A percentile compares a stretch with the other conserved stretches of the same genome.
These are phyloP conservation scores for Scleromitrula shiraiana DNA, from an alignment of 2,329 filamentous ascomycete species.

Conservation along the genomic window DNA sequence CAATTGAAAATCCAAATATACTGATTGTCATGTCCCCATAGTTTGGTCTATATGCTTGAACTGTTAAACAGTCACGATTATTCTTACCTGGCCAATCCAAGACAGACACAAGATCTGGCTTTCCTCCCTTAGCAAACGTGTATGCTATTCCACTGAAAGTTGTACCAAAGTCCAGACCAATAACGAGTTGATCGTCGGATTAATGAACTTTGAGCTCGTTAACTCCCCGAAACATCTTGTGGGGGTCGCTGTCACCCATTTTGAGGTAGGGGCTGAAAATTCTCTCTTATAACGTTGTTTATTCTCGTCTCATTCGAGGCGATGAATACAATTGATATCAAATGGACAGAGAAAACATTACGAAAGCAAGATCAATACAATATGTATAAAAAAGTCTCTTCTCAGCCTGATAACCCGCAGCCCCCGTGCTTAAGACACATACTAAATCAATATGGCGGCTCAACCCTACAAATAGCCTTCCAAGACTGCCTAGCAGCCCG, in stretches of 20 bases:
- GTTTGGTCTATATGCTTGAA: too few relatives aligned
- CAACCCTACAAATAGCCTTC: not conserved
- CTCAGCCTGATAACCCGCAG: not conserved
- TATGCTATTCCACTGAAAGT: constrained; percentile 17
- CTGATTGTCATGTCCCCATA: too few relatives aligned
- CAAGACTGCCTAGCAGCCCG: not conserved
- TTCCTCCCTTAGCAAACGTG: constrained; percentile 7
- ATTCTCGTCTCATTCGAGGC: not conserved
- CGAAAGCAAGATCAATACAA: not conserved
- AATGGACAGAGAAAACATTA: not conserved
- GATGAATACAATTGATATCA: not conserved
- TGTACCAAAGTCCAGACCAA: constrained; percentile 18
- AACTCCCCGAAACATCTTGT: not conserved
- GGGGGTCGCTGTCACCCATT: not conserved
- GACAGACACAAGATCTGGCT: constrained; percentile 11
- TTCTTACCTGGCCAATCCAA: constrained; percentile 17
- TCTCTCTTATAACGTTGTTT: too few relatives aligned
- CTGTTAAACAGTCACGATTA: not conserved
- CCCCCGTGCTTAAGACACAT: too few relatives aligned
- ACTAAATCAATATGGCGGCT: too few relatives aligned
- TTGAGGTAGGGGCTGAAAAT: not conserved
- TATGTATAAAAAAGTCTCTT: not conserved
- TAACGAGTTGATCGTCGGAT: constrained; percentile 11
- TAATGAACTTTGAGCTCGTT: not conserved
- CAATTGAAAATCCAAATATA: too few relatives aligned